phyloP scores from a whole-genome alignment of 805 yeast species.

The Myxozyma geophila region DNA sequence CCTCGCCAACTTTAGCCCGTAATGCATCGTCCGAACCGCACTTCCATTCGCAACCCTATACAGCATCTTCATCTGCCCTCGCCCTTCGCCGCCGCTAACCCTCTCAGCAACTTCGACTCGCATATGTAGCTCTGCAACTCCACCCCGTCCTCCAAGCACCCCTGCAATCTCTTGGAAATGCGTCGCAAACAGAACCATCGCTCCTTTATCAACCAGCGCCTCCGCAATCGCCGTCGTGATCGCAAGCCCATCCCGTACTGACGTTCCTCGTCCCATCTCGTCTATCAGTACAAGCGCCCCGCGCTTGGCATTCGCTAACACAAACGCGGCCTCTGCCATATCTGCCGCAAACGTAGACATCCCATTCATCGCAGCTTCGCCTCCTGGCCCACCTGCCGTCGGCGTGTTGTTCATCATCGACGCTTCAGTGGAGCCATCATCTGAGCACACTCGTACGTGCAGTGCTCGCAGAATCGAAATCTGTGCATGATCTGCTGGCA shows the following conservation, averaged over 20 bases:
- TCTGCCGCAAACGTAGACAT: conserved; percentile 54
- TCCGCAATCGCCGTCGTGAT: conserved; percentile 54
- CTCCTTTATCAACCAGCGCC: conserved; percentile 42
- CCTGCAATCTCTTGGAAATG: conserved; percentile 53
- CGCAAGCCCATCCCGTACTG: conserved; percentile 58
- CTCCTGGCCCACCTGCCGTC: conserved; percentile 48
- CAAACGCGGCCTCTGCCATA: conserved; percentile 55
- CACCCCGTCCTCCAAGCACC: conserved; percentile 44
- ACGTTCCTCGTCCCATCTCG: conserved; percentile 61
- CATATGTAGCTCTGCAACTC: conserved; percentile 51
- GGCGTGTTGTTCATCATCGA: not conserved
- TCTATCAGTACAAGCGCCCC: conserved; percentile 54
- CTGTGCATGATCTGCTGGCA: conserved; percentile 39
- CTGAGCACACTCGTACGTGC: conserved; percentile 21
- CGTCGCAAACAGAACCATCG: conserved; percentile 51
- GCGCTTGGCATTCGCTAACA: conserved; percentile 47
- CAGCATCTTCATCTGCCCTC: conserved; percentile 22
- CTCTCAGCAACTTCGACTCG: conserved; percentile 35
- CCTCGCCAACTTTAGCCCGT: conserved; percentile 24
- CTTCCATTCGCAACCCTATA: conserved; percentile 27
- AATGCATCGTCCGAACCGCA: conserved; percentile 7
- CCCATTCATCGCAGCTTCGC: conserved; percentile 44
- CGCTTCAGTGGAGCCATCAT: conserved; percentile 15
- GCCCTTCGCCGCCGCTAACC: conserved; percentile 1
- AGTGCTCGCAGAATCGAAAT: conserved; percentile 25